A percentile compares a stretch with the other conserved stretches of the same genome.
phyloP scores from a whole-genome alignment of 2,329 filamentous ascomycete genomes.

The Didymella lethalis region DNA sequence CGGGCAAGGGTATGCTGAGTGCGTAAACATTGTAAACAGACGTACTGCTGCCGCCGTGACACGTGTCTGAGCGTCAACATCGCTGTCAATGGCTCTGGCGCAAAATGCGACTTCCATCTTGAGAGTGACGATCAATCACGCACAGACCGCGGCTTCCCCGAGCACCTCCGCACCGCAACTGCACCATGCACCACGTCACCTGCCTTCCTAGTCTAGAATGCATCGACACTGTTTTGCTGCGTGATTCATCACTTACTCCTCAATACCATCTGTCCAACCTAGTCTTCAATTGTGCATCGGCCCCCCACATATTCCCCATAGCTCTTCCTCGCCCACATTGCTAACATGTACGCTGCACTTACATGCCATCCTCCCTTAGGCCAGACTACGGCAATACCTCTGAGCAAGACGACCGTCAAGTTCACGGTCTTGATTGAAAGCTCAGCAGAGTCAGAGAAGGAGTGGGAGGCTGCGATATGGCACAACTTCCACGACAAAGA shows the following conservation, averaged over 20 bases:
- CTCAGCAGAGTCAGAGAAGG: constrained; percentile 60
- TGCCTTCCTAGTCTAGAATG: constrained; percentile 26
- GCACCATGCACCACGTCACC: constrained; percentile 30
- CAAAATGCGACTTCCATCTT: constrained; percentile 13
- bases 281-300: constrained; percentile 2
- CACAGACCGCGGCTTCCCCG: constrained; percentile 28
- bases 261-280: constrained; percentile 2
- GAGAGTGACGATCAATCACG: constrained; percentile 12
- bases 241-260: constrained; percentile 5
- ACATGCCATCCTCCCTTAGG: constrained; percentile 76
- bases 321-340: neutral
- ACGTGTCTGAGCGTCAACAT: constrained; percentile 43
- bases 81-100: constrained; percentile 33
- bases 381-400: constrained; percentile 70
- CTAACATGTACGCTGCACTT: constrained; percentile 61
- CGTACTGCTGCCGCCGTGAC: constrained; percentile 36
- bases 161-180: constrained; percentile 34
- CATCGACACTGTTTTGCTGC: constrained; percentile 13
- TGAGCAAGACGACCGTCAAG: constrained; percentile 50
- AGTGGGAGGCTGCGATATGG: constrained; percentile 81
- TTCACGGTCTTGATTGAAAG: constrained; percentile 78
- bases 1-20: constrained; percentile 29
- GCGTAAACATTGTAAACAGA: constrained; percentile 42
- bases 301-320: neutral
- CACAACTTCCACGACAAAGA: constrained; percentile 67